These are phyloP conservation scores for Angomonas deanei DNA, from an alignment of 208 protist species.

Conservation along the genomic window DNA sequence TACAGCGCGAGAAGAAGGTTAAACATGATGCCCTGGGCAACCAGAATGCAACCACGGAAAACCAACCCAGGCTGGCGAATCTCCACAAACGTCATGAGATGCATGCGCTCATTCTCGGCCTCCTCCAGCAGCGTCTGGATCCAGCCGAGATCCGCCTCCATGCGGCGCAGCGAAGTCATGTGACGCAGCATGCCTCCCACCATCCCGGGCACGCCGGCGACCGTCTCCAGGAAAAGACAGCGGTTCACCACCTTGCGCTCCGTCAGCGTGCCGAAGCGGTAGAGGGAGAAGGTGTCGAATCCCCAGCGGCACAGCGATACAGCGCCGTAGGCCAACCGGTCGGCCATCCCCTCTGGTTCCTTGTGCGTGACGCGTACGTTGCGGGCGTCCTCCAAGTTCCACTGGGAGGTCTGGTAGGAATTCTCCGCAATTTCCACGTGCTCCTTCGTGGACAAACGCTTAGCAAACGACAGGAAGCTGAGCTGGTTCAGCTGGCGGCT, in stretches of 20 bases:
- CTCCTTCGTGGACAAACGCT: background rate
- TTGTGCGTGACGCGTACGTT: conserved; percentile 33
- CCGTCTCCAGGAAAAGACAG: conserved; percentile 72
- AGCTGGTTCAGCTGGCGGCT: conserved; percentile 14
- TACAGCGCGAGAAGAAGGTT: too few species aligned
- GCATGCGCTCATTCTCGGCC: conserved; percentile 94
- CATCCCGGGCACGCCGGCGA: conserved; percentile 69
- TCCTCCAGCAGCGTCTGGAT: conserved; percentile 90
- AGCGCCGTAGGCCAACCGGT: conserved; percentile 15
- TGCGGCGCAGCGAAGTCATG: conserved; percentile 55
- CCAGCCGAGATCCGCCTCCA: conserved; percentile 83
- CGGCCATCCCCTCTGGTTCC: conserved; percentile 12
- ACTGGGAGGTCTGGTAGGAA: conserved; percentile 6
- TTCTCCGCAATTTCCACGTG: conserved; percentile 1
- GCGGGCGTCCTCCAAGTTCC: conserved; percentile 18
- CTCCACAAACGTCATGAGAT: conserved; percentile 81
- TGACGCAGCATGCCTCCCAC: conserved; percentile 73
- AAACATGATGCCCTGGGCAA: conserved; percentile 47
- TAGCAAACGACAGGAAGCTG: conserved; percentile 12
- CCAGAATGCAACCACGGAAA: conserved; percentile 33
- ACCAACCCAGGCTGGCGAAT: conserved; percentile 34
- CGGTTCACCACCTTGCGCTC: conserved; percentile 30
- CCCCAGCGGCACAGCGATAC: conserved; percentile 21
- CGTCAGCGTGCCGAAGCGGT: conserved; percentile 22
- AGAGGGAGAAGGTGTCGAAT: conserved; percentile 52